Base-by-base conservation (phyloP, 306 rosid species). In the Mucuna pruriens region DNA sequence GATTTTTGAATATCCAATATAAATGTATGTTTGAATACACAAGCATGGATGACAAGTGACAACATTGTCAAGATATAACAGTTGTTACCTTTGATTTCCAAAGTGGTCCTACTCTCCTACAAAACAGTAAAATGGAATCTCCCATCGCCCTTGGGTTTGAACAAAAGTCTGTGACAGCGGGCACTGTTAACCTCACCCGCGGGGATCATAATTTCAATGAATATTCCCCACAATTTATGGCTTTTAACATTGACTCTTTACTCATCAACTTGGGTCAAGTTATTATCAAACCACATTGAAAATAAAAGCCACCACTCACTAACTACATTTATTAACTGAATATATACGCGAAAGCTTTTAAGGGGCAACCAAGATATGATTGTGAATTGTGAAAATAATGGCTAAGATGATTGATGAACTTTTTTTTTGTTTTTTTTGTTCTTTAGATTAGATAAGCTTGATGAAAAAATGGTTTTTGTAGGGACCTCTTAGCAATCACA, bases 221-320 rank as follows among this genome's bases (percentile, higher is more conserved):
- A 69, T 44, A 45, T 34, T 34, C 48, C 3, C 83, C 52, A 70
- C 62, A 60, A 44, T 70, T 70, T 45, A 17, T 69, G 83, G 83
- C 78, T 80, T 79, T 69, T 57, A 40, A 65, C 40, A 42, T 70
- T 79, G 40, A 70, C 71, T 79, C 58, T 12, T 49, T 17, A 5
- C 25, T 36, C 61, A 64, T 65, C 66, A 69, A 69, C 9, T 38
- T 68, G 70, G 69, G 31, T n/a, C 46, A 38, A 51, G 75, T n/a
- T 51, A 52, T 26, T 11, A 79, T 54, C 7, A 54, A 52, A 7
- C 6, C 11, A 62, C 4, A 45, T 2, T 2, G 34, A 49, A 46
- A 66, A 49, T 31, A 17, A 33, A 11, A 44, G 70, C 16, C 13
- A 34, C 20, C 78, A 71, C 78, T 6, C 29, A 48, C 31, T 7